A percentile compares a stretch with the other conserved stretches of the same genome.
Conservation (phyloP, 768 basidiomycete species). For the Ramaria rubella region DNA sequence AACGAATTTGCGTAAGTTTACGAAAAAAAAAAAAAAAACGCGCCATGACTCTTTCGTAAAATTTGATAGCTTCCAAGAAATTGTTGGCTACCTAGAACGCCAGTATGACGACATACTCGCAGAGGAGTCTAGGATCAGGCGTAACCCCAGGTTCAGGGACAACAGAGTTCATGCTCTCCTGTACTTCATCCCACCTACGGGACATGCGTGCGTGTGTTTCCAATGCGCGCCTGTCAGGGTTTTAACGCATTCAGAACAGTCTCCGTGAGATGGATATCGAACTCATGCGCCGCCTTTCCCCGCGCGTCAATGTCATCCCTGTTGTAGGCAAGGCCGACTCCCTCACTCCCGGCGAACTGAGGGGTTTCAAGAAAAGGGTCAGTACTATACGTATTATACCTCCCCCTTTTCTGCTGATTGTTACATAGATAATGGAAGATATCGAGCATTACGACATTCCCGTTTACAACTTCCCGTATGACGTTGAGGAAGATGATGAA, state of each 20-base stretch:
- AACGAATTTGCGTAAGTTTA: constrained; percentile 89
- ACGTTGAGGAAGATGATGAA: constrained; percentile 98
- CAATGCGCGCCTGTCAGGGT: background rate
- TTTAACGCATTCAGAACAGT: constrained; percentile 30
- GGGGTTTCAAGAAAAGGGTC: constrained; percentile 92
- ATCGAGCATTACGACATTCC: constrained; percentile 98
- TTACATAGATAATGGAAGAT: constrained; percentile 93
- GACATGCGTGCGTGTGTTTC: constrained; percentile 71
- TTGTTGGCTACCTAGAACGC: constrained; percentile 91
- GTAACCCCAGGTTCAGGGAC: constrained; percentile 98
- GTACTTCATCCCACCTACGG: constrained; percentile 99
- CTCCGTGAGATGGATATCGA: constrained; percentile 99
- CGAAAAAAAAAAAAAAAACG: background rate
- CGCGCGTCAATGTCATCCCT: constrained; percentile 97
- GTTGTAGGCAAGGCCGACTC: constrained; percentile 96
- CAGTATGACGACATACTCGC: constrained; percentile 99
- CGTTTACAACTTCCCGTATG: constrained; percentile 99
- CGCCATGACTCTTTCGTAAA: constrained; percentile 1
- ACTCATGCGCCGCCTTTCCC: constrained; percentile 95
- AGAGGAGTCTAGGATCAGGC: constrained; percentile 98
- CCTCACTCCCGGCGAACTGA: constrained; percentile 86
- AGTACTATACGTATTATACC: constrained; percentile 18
- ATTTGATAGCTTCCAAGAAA: constrained; percentile 80
- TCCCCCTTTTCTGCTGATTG: background rate
- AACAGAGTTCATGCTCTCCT: constrained; percentile 94